Conservation (phyloP, 345 rosid species). For the Syzygium aromaticum region DNA sequence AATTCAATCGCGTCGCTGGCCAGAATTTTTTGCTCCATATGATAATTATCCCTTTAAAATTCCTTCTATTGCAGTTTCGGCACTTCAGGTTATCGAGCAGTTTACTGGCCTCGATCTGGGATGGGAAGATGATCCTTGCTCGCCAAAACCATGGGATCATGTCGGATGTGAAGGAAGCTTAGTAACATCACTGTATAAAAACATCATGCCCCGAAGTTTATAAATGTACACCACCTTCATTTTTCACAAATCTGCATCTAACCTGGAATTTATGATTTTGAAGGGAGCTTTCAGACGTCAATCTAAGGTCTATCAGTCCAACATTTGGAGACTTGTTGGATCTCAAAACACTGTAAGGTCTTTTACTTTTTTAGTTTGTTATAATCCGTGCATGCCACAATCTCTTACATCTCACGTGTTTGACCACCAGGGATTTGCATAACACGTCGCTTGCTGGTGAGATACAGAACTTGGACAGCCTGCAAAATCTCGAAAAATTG, state of each 20-base stretch:
- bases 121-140: constrained; percentile 96
- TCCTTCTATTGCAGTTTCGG: constrained; percentile 49
- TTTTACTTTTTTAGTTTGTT: background rate
- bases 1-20: background rate
- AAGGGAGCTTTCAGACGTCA: constrained; percentile 73
- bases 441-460: constrained; percentile 82
- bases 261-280: background rate
- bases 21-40: background rate
- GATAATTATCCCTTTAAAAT: constrained; percentile 2
- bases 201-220: background rate
- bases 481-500: constrained; percentile 70
- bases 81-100: constrained; percentile 85
- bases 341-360: constrained; percentile 69
- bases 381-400: background rate
- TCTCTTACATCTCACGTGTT: background rate
- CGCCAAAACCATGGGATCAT: constrained; percentile 63
- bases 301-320: constrained; percentile 72
- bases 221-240: background rate
- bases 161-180: constrained; percentile 65
- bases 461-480: constrained; percentile 69
- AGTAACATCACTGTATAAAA: constrained; percentile 62
- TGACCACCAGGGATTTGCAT: constrained; percentile 62
- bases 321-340: constrained; percentile 90
- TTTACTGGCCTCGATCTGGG: constrained; percentile 62
- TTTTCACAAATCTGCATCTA: background rate